Conservation (phyloP, 441 rosid genomes). For the Aquilaria agallochum region DNA sequence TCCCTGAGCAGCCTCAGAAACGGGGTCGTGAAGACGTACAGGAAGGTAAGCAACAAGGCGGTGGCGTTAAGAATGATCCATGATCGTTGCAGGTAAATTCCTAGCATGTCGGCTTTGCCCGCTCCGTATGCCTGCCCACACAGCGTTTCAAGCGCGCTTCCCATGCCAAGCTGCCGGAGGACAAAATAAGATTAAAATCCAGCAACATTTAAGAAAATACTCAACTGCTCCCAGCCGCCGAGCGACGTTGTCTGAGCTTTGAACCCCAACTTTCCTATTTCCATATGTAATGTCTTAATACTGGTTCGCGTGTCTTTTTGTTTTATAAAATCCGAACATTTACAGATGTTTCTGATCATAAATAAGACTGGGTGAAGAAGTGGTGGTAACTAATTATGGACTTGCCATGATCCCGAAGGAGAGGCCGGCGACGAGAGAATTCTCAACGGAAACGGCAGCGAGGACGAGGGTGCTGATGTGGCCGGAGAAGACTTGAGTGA, state of each 20-base stretch:
- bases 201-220: no score
- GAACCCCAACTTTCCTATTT: no score
- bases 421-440: conserved; percentile 49
- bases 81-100: conserved; percentile 77
- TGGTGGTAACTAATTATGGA: no score
- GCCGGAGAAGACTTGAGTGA: conserved; percentile 43
- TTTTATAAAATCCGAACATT: no score
- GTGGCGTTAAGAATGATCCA: conserved; percentile 39
- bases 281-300: no score
- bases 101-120: conserved; percentile 67
- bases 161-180: conserved; percentile 58
- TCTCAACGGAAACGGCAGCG: conserved; percentile 49
- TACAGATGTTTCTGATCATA: background rate
- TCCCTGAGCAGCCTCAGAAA: conserved; percentile 51
- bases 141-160: conserved; percentile 83
- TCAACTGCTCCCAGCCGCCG: no score
- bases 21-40: conserved; percentile 39
- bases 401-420: conserved; percentile 37
- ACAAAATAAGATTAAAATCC: no score
- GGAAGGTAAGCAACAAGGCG: conserved; percentile 47
- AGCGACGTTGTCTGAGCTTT: no score
- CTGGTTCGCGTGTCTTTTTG: no score
- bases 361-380: background rate
- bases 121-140: conserved; percentile 95
- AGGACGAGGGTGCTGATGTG: conserved; percentile 39